Evolutionary conservation across 1,284 basidiomycete species (phyloP).

Genomic region (Lignosus rhinocerotis): DNA sequence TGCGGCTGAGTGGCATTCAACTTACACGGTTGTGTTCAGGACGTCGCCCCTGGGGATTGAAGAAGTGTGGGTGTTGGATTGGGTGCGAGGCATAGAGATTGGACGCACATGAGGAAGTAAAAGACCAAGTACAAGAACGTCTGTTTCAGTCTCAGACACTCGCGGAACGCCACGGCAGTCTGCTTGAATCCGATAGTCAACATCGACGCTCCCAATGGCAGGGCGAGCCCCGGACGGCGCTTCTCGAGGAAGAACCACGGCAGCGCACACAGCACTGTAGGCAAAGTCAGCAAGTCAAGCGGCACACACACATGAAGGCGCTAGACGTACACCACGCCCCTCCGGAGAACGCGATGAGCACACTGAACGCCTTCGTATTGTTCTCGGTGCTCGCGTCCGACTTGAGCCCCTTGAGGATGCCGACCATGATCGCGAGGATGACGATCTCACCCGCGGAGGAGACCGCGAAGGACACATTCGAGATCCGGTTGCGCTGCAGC

Average conservation of each 20-base stretch:
- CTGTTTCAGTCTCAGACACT: slow-evolving; percentile 73
- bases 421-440: slow-evolving; percentile 75
- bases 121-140: slow-evolving; percentile 76
- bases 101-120: slow-evolving; percentile 71
- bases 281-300: slow-evolving; percentile 2
- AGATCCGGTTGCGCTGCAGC: slow-evolving; percentile 73
- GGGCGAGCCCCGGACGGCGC: slow-evolving; percentile 61
- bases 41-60: slow-evolving; percentile 48
- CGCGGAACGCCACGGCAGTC: slow-evolving; percentile 63
- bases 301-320: neutral
- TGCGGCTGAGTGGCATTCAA: neutral
- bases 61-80: neutral
- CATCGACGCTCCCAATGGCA: slow-evolving; percentile 64
- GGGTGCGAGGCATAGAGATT: neutral
- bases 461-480: slow-evolving; percentile 77
- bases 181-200: slow-evolving; percentile 74
- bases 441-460: slow-evolving; percentile 72
- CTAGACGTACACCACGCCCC: slow-evolving; percentile 66
- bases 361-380: slow-evolving; percentile 78
- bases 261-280: slow-evolving; percentile 64
- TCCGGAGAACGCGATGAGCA: slow-evolving; percentile 74
- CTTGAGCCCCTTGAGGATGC: slow-evolving; percentile 70
- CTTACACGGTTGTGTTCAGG: slow-evolving; percentile 73
- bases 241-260: slow-evolving; percentile 80
- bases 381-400: slow-evolving; percentile 66